phyloP scores from a whole-genome alignment of 768 basidiomycete genomes.

The Leccinum truebloodii region DNA sequence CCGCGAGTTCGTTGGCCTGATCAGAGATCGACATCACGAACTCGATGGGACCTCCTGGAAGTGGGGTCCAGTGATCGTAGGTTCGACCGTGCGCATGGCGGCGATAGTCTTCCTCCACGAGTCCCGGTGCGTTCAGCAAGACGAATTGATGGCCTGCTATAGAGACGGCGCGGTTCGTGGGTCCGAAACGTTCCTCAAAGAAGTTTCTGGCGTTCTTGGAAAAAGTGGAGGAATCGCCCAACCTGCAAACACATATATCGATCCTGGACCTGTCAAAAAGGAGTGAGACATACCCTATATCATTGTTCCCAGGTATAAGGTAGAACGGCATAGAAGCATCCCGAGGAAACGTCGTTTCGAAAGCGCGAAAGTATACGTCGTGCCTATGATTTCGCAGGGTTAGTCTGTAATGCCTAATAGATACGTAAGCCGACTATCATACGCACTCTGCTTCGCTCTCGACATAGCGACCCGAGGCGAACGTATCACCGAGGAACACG shows the following conservation, averaged over 20 bases:
- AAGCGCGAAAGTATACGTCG: slow-evolving; percentile 54
- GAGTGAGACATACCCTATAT: slow-evolving; percentile 55
- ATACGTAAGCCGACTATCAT: slow-evolving; percentile 26
- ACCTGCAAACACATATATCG: slow-evolving; percentile 36
- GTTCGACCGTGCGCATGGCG: slow-evolving; percentile 49
- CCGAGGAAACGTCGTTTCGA: slow-evolving; percentile 59
- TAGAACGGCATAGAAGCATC: slow-evolving; percentile 44
- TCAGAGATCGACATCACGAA: slow-evolving; percentile 49
- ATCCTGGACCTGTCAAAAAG: neutral
- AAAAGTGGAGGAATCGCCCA: slow-evolving; percentile 53
- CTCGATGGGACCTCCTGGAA: slow-evolving; percentile 54
- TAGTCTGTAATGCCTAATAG: neutral
- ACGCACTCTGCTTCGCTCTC: slow-evolving; percentile 56
- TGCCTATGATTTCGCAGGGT: slow-evolving; percentile 47
- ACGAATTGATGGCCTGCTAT: slow-evolving; percentile 73
- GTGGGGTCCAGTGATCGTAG: slow-evolving; percentile 58
- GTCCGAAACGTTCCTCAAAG: slow-evolving; percentile 66
- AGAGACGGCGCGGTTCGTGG: slow-evolving; percentile 59
- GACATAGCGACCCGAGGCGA: slow-evolving; percentile 61
- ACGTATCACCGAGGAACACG: slow-evolving; percentile 79
- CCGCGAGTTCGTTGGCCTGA: slow-evolving; percentile 32
- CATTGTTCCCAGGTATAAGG: slow-evolving; percentile 81
- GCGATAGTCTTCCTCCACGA: slow-evolving; percentile 81
- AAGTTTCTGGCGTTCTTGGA: slow-evolving; percentile 56
- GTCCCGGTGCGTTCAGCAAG: slow-evolving; percentile 73